Evolutionary conservation across 805 yeast genomes (phyloP), one percentile per base, ranked within the genome.

Genomic region (Metschnikowia dekortorum): DNA sequence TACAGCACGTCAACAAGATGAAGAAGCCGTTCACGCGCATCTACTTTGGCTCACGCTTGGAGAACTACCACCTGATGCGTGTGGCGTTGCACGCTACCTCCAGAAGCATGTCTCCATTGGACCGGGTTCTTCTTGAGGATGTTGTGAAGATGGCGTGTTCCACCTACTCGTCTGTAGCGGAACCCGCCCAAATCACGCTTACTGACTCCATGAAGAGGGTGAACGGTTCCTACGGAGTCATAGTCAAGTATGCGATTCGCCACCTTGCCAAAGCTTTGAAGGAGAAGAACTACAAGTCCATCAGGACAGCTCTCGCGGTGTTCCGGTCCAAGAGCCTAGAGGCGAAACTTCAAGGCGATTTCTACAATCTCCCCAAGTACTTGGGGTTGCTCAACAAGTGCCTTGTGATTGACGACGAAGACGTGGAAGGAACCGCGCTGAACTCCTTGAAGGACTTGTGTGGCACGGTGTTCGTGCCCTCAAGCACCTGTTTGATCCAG

Each of bases 21-120:
- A 69, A 81, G 6, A 83, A 85, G 52, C 88, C 90, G 1, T 85
- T 75, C 55, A 90, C 98, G 0, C 81, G 97, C 61, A 76, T 88
- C 0, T 78, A 87, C 1, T 63, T 89, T n/a, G 95, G 87, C 2
- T 80, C 87, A 0, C 76, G 96, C 48, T 73, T 89, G 11, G 86
- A 83, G 48, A 70, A 83, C 13, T 86, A 82, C 54, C 97, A 91
- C 56, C 80, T 81, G 63, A 83, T 86, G 56, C 79, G 98, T 57
- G 80, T 85, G 28, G 71, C 82, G 1, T 74, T 87, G 35, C 88
- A 84, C 58, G 79, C 89, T 0, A 85, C 92, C 0, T 82, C 87
- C 3, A 75, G 96, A 53, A 70, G 83, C 6, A 87, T 88, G 59
- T 79, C 89, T 0, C 78, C 75, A 7, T 62, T 85, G 8, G 97